Base-by-base conservation (phyloP, 2,329 filamentous ascomycete species). In the Ilyonectria sp. region DNA sequence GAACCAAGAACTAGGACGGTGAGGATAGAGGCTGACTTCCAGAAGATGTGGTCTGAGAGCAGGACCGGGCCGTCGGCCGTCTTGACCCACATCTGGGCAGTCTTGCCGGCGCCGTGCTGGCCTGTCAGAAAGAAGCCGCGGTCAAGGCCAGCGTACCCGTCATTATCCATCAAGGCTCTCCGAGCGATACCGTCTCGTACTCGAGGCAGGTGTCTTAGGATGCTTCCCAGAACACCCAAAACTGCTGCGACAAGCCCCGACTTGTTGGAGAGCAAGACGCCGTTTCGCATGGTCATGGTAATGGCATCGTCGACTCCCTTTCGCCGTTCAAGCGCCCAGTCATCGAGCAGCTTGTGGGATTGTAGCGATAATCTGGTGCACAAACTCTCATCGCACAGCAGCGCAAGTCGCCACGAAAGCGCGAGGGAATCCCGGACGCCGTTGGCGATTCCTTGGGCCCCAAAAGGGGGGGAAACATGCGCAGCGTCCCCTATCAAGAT, bases 381-480 rank as follows among this genome's bases (percentile, higher is more conserved):
- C 35, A 37, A 37, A 37, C 35, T 15, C 35, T 37, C 35, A 37
- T 37, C 35, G 35, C 35, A 47, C 17, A 47, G 44, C 44, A 47
- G n/a, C 17, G 44, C 17, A 23, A 47, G 44, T 47, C 44, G 17
- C 44, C 44, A 47, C 6, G 44, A 19, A 7, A 81, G 72, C 44
- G 75, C 70, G 11, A 77, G 74, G 4, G 79, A 78, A 60, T 81
- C 79, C 2, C 78, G 71, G 19, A 81, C 58, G 17, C 79, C 79
- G 37, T 73, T 76, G 26, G 76, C 78, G 47, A 81, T 80, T 4
- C 79, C 79, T 65, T 81, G 79, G 2, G 77, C 79, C 7, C 77
- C 79, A 59, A 81, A 86, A 5, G 85, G 85, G 6, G 85, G 85
- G 66, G 86, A 86, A 4, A 86, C 85, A 70, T 87, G 85, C 2